These are phyloP conservation scores for Alternaria gansuensis DNA, from an alignment of 2,329 filamentous ascomycete genomes.

Conservation along the genomic window DNA sequence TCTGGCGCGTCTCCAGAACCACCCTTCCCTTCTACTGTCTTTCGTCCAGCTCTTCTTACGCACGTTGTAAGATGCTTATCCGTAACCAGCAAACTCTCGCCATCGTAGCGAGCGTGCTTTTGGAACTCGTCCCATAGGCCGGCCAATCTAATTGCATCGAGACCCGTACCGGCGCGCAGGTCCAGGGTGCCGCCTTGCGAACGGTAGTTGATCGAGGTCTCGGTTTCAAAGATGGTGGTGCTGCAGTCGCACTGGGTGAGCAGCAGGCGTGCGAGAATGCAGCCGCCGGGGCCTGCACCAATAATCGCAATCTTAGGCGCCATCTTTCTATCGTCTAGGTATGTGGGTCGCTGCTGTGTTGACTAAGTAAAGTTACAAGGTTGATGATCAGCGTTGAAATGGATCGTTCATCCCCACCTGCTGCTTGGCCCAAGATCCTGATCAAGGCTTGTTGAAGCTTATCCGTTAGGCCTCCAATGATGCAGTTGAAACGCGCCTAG, in stretches of 20 bases:
- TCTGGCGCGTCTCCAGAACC: slow-evolving; percentile 33
- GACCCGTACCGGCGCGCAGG: slow-evolving; percentile 61
- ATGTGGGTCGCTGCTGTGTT: neutral
- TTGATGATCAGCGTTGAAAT: neutral
- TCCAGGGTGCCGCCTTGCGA: slow-evolving; percentile 61
- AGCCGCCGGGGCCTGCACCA: slow-evolving; percentile 56
- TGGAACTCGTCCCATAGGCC: slow-evolving; percentile 61
- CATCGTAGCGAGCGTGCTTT: slow-evolving; percentile 53
- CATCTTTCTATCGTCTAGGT: slow-evolving; percentile 5
- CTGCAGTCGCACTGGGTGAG: slow-evolving; percentile 54
- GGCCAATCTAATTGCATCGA: slow-evolving; percentile 61
- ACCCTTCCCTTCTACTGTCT: slow-evolving; percentile 16
- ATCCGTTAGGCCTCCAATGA: neutral
- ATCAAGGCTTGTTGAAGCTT: slow-evolving; percentile 5
- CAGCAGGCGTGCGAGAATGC: slow-evolving; percentile 64
- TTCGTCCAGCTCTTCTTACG: slow-evolving; percentile 27
- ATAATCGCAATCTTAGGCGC: slow-evolving; percentile 51
- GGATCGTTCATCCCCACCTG: neutral
- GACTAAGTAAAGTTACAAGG: too few species aligned
- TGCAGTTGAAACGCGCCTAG: neutral
- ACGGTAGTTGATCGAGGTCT: slow-evolving; percentile 37
- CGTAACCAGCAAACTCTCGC: slow-evolving; percentile 54
- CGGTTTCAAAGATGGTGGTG: slow-evolving; percentile 60
- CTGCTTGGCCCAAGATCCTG: neutral
- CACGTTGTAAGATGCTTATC: slow-evolving; percentile 50